These are phyloP conservation scores for Zygosaccharomyces siamensis DNA, from an alignment of 805 yeast species.

Conservation along the genomic window DNA sequence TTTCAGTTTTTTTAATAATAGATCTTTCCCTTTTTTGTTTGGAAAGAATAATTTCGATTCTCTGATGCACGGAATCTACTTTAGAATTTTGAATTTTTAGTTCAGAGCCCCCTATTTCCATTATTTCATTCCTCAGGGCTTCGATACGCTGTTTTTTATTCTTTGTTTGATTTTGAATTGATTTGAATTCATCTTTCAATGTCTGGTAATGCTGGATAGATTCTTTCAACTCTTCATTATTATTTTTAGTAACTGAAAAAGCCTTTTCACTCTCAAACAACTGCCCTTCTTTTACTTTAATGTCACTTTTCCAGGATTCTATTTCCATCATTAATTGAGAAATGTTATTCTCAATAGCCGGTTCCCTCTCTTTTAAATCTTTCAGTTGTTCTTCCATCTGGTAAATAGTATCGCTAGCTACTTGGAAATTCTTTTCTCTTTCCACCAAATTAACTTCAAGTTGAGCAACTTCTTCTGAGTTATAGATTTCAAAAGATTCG, in stretches of 20 bases:
- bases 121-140: conserved; percentile 64
- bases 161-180: conserved; percentile 49
- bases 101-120: conserved; percentile 88
- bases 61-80: conserved; percentile 69
- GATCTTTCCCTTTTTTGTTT: conserved; percentile 55
- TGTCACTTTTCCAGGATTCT: conserved; percentile 52
- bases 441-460: conserved; percentile 48
- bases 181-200: conserved; percentile 38
- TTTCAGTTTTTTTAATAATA: conserved; percentile 55
- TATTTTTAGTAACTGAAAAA: conserved; percentile 19
- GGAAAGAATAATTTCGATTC: conserved; percentile 54
- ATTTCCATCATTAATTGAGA: conserved; percentile 61
- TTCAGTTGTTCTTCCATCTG: conserved; percentile 59
- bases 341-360: conserved; percentile 59
- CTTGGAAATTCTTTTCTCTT: conserved; percentile 51
- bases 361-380: conserved; percentile 58
- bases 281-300: conserved; percentile 42
- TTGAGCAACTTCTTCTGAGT: conserved; percentile 52
- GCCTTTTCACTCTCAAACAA: conserved; percentile 36
- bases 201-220: conserved; percentile 25
- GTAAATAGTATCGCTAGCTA: conserved; percentile 45
- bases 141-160: conserved; percentile 50
- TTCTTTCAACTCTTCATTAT: conserved; percentile 38
- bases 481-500: conserved; percentile 33
- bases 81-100: conserved; percentile 73